Percentiles rank a stretch among this genome's conserved stretches.
Evolutionary conservation across 2,329 filamentous ascomycete species (phyloP).

Genomic region (Fusarium subtropicale): DNA sequence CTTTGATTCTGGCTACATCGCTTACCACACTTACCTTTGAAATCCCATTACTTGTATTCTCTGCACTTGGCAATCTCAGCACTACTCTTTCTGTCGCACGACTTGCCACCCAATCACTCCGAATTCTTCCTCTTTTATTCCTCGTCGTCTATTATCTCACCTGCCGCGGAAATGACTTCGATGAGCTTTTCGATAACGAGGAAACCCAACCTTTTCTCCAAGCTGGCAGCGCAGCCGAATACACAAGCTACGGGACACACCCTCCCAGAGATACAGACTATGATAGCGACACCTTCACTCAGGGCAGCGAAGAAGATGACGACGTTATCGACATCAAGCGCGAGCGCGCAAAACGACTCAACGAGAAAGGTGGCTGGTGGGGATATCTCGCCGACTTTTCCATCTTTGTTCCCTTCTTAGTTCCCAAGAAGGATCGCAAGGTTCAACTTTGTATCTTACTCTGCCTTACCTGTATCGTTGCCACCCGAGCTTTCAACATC

Average conservation of each 20-base stretch:
- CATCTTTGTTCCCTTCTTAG: slow-evolving; percentile 49
- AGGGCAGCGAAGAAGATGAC: slow-evolving; percentile 39
- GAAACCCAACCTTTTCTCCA: slow-evolving; percentile 34
- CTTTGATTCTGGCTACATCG: slow-evolving; percentile 6
- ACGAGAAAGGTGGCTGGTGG: slow-evolving; percentile 49
- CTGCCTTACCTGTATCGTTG: slow-evolving; percentile 41
- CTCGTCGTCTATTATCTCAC: not conserved
- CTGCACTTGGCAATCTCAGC: not conserved
- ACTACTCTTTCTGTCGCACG: not conserved
- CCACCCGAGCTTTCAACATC: slow-evolving; percentile 47
- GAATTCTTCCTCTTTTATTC: slow-evolving; percentile 16
- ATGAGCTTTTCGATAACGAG: not conserved
- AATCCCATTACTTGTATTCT: slow-evolving; percentile 12
- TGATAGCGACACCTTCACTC: slow-evolving; percentile 2
- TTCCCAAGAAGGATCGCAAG: slow-evolving; percentile 48
- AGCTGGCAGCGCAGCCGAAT: not conserved
- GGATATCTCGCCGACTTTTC: slow-evolving; percentile 49
- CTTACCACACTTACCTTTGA: slow-evolving; percentile 26
- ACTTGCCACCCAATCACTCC: slow-evolving; percentile 9
- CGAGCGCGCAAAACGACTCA: slow-evolving; percentile 44
- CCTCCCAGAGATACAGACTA: not conserved
- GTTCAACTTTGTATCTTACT: slow-evolving; percentile 48
- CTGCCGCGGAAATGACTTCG: not conserved
- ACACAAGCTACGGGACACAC: slow-evolving; percentile 31
- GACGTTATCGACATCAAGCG: slow-evolving; percentile 45